phyloP scores from a whole-genome alignment of 495 filamentous ascomycete species.

The Penicillium paxilli region DNA sequence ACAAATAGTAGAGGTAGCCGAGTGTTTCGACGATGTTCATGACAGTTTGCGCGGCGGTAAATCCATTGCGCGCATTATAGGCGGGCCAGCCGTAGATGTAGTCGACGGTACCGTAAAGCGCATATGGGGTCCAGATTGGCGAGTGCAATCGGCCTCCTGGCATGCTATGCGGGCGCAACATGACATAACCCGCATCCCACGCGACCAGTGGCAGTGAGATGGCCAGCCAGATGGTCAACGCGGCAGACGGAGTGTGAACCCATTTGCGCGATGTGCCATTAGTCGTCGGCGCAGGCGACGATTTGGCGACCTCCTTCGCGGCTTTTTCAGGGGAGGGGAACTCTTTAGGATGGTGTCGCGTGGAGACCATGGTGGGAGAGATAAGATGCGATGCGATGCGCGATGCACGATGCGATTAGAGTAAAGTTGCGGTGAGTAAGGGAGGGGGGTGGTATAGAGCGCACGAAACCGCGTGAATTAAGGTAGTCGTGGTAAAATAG shows the following conservation, averaged over 20 bases:
- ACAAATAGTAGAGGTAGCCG: slow-evolving; percentile 70
- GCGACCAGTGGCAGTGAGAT: slow-evolving; percentile 78
- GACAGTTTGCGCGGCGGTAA: slow-evolving; percentile 72
- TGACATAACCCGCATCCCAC: slow-evolving; percentile 82
- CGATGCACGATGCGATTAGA: no score
- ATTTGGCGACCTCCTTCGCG: slow-evolving; percentile 24
- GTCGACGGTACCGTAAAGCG: slow-evolving; percentile 78
- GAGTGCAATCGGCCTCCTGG: slow-evolving; percentile 72
- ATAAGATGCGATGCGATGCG: not conserved
- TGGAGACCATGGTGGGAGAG: slow-evolving; percentile 48
- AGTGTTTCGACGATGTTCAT: slow-evolving; percentile 74
- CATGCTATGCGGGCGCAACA: slow-evolving; percentile 84
- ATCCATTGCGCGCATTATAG: slow-evolving; percentile 70
- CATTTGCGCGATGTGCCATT: slow-evolving; percentile 40
- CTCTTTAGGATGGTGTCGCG: slow-evolving; percentile 49
- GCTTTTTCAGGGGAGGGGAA: slow-evolving; percentile 40
- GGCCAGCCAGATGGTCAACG: slow-evolving; percentile 71
- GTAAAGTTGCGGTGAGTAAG: not conserved
- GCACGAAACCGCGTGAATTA: no score
- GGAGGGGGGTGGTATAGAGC: not conserved
- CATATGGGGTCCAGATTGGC: slow-evolving; percentile 78
- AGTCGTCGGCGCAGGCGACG: slow-evolving; percentile 27
- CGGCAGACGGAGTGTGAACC: slow-evolving; percentile 66
- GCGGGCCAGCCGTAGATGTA: slow-evolving; percentile 83
- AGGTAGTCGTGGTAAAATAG: not conserved